Evolutionary conservation across 2,329 filamentous ascomycete genomes (phyloP).

Genomic region (Aureobasidium uvarum): DNA sequence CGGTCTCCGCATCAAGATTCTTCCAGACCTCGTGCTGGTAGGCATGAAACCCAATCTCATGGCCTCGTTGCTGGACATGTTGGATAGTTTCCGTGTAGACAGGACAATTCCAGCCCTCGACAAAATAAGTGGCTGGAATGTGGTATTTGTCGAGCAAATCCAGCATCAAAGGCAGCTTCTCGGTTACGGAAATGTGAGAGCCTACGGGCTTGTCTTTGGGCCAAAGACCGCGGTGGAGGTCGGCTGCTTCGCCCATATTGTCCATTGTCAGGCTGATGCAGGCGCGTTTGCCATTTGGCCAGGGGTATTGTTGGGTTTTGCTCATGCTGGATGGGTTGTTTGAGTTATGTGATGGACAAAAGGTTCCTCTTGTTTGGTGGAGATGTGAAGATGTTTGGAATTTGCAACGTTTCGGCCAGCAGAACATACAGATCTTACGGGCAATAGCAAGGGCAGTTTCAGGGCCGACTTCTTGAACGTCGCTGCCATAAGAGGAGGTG

Average conservation of each 20-base stretch:
- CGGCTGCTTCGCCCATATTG: conserved; percentile 41
- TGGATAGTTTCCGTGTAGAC: conserved; percentile 33
- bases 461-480: not conserved
- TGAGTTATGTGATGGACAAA: not conserved
- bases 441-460: not conserved
- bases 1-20: conserved; percentile 32
- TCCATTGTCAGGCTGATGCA: conserved; percentile 38
- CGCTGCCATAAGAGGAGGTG: conserved; percentile 1
- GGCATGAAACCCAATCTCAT: conserved; percentile 39
- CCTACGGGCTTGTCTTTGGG: conserved; percentile 33
- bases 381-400: not conserved
- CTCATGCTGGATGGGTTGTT: not conserved
- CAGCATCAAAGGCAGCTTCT: conserved; percentile 35
- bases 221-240: conserved; percentile 37
- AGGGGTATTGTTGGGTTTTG: conserved; percentile 27
- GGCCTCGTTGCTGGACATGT: conserved; percentile 32
- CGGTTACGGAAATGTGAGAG: conserved; percentile 35
- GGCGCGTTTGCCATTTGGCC: conserved; percentile 35
- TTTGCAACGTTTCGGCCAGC: not conserved
- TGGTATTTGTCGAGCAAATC: conserved; percentile 33
- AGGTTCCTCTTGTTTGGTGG: not conserved
- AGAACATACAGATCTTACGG: not conserved
- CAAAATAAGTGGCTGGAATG: conserved; percentile 37
- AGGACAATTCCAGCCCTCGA: conserved; percentile 38
- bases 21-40: conserved; percentile 40